A percentile compares a stretch with the other conserved stretches of the same genome.
Evolutionary conservation across 345 rosid species (phyloP).

Genomic region (Rubroshorea leprosula): DNA sequence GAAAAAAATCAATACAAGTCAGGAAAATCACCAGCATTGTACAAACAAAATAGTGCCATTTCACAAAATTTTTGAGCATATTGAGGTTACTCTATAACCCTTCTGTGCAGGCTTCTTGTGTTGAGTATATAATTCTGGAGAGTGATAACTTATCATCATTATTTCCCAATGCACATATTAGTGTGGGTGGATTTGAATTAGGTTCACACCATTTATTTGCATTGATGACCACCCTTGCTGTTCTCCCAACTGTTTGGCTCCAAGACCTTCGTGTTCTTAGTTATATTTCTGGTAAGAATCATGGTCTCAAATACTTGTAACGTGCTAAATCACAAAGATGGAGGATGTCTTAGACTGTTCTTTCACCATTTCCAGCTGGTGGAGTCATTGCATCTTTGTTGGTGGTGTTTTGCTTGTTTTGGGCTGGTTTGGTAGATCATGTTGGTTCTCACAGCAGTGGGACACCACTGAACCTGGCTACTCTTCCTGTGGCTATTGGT

Average conservation of each 20-base stretch:
- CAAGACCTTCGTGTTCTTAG: conserved; percentile 82
- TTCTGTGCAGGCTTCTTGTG: conserved; percentile 73
- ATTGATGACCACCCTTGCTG: conserved; percentile 56
- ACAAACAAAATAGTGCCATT: too few relatives aligned
- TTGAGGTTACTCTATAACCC: not conserved
- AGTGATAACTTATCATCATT: conserved; percentile 74
- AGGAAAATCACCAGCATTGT: not conserved
- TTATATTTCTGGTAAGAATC: conserved; percentile 68
- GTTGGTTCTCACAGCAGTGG: conserved; percentile 70
- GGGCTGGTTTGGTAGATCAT: conserved; percentile 80
- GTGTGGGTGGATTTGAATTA: conserved; percentile 51
- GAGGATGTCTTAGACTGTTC: conserved; percentile 7
- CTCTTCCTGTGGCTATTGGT: conserved; percentile 88
- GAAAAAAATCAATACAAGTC: too few relatives aligned
- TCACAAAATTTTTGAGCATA: not conserved
- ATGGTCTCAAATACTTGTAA: not conserved
- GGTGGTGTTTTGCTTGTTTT: conserved; percentile 80
- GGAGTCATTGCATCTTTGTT: conserved; percentile 85
- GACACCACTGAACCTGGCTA: conserved; percentile 51
- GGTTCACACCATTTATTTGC: conserved; percentile 66
- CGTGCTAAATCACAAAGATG: not conserved
- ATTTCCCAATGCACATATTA: conserved; percentile 75
- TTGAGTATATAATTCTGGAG: conserved; percentile 86
- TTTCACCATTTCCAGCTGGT: conserved; percentile 51
- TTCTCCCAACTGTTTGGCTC: conserved; percentile 93